Evolutionary conservation across 306 rosid genomes (phyloP), one percentile per base, ranked within the genome.

Genomic region (Cercis canadensis): DNA sequence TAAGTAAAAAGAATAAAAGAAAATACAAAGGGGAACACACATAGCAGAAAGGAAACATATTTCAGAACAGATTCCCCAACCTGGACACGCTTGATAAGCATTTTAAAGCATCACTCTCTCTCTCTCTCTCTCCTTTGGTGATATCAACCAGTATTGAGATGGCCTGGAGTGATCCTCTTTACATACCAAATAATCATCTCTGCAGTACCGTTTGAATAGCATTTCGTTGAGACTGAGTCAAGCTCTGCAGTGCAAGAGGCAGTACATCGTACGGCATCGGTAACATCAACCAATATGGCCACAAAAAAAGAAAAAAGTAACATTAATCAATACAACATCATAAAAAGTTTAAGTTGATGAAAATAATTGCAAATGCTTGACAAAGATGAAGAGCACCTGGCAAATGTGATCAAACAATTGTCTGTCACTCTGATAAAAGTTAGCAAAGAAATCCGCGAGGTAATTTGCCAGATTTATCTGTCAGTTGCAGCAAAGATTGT

Each of bases 391-490:
- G n/a, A 56, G 17, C 5, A 93, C 98, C 98, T 87, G 80, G 70
- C 80, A 82, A 36, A 93, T 87, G 74, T 81, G 84, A 75, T 86
- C 90, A 32, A 86, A 87, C 33, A 79, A 61, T 62, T 82, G 89
- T 72, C 79, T 65, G 67, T 93, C 88, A 10, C 84, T 81, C 84
- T 76, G 82, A 15, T 82, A 86, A 43, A 93, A 87, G 75, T 83
- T 88, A 43, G 67, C 58, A 18, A 93, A 79, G 67, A 88, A 93
- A 65, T 90, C 92, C 80, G 66, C 82, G 14, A 90, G 87, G 84
- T 80, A 89, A 49, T 65, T 82, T 61, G 81, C 89, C 70, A 93
- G 79, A 79, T 87, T 90, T 75, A 93, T 90, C 98, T 93, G 94
- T 41, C 60, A 71, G 40, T 33, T 10, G 64, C 51, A 66, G 73